phyloP scores from a whole-genome alignment of 495 filamentous ascomycete species.

The Chaetomium fimeti region DNA sequence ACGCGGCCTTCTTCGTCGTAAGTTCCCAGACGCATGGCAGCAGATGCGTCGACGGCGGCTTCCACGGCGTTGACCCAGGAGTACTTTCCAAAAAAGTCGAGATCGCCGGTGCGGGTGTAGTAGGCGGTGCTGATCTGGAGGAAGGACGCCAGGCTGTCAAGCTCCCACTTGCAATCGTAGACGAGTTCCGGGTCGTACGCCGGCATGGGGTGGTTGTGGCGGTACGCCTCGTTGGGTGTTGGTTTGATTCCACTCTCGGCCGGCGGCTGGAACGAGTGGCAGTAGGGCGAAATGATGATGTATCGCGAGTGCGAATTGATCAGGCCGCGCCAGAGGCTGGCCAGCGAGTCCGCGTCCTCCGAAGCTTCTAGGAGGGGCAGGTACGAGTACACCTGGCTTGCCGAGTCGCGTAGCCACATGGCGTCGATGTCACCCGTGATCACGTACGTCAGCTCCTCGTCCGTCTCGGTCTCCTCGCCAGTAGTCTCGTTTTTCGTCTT shows the following conservation, averaged over 20 bases:
- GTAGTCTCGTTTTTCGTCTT: conserved; percentile 32
- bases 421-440: conserved; percentile 66
- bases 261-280: conserved; percentile 62
- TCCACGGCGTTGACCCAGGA: conserved; percentile 58
- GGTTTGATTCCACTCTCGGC: conserved; percentile 52
- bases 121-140: conserved; percentile 60
- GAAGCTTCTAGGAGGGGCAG: conserved; percentile 55
- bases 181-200: conserved; percentile 51
- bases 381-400: conserved; percentile 62
- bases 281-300: conserved; percentile 58
- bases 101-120: conserved; percentile 54
- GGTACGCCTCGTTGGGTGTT: conserved; percentile 50
- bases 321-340: conserved; percentile 58
- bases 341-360: conserved; percentile 51
- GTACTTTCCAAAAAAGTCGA: conserved; percentile 59
- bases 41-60: conserved; percentile 54
- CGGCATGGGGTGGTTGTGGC: conserved; percentile 47
- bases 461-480: conserved; percentile 41
- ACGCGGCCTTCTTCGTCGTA: conserved; percentile 57
- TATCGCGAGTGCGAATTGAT: conserved; percentile 62
- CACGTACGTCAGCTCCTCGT: conserved; percentile 62
- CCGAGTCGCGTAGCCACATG: conserved; percentile 66
- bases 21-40: conserved; percentile 59
- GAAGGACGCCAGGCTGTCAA: conserved; percentile 62
- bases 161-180: conserved; percentile 66